Base-by-base conservation (phyloP, 2,329 filamentous ascomycete genomes). In the Colletotrichum phormii region DNA sequence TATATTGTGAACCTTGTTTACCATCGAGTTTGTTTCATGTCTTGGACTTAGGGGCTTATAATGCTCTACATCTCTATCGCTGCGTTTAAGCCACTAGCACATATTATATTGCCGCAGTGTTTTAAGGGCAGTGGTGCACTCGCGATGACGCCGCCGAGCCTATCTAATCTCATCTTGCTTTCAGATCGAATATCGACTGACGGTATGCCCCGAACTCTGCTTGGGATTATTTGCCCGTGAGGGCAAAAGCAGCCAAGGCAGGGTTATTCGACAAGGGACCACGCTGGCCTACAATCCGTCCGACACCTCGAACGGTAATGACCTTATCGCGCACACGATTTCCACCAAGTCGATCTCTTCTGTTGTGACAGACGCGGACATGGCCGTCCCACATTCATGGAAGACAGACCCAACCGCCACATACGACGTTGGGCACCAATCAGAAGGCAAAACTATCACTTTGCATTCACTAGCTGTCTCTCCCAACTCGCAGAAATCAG, bases 131-230 rank as follows among this genome's bases (percentile, higher is more conserved):
- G 4, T 7, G n/a, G 12, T 8, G 29, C 5, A n/a, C 13, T 42
- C 18, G 22, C 15, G 29, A 24, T 26, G n/a, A 26, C 4, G 9
- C 8, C 13, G 15, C 13, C 22, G n/a, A 13, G 29, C 9, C 15
- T 58, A n/a, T 24, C 1, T 76, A 63, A 75, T 54, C n/a, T 9
- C 0, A 9, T 2, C 9, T 26, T 22, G 9, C 31, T 6, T 15
- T 26, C 33, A 80, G 79, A 80, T 80, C 37, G 79, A 80, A 46
- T 80, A 80, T 42, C 75, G 79, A 9, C 63, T 80, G 9, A 74
- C 75, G 0, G 75, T 77, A 5, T 80, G 77, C 9, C 77, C 79
- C 0, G 77, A 79, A n/a, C 61, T 80, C 29, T 80, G 79, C 5
- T 71, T 75, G 5, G 79, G 79, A 0, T 67, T 80, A 0, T 80